phyloP scores from a whole-genome alignment of 805 yeast species.

The Candida taoyuanica region DNA sequence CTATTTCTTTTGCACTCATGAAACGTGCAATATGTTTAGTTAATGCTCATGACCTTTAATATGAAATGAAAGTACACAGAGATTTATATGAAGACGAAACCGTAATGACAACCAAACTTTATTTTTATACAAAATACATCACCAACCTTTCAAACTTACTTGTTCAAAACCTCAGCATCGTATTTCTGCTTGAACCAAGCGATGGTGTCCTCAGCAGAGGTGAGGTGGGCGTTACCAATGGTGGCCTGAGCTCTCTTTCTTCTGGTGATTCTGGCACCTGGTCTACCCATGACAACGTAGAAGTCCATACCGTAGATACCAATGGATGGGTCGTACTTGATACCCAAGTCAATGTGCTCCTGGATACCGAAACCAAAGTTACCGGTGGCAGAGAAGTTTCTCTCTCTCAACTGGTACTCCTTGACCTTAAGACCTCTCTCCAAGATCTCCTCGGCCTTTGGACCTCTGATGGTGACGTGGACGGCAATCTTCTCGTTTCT shows the following conservation, averaged over 20 bases:
- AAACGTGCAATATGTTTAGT: too few relatives aligned
- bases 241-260: slow-evolving; percentile 90
- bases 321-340: slow-evolving; percentile 98
- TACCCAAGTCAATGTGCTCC: slow-evolving; percentile 99
- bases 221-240: slow-evolving; percentile 90
- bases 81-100: slow-evolving; percentile 1
- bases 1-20: too few relatives aligned
- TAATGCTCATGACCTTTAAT: slow-evolving; percentile 13
- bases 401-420: slow-evolving; percentile 94
- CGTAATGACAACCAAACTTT: slow-evolving; percentile 15
- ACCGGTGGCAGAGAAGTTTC: slow-evolving; percentile 98
- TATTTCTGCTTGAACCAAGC: slow-evolving; percentile 99
- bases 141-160: slow-evolving; percentile 38
- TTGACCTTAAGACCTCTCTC: slow-evolving; percentile 99
- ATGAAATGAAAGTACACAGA: not conserved
- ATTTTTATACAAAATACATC: slow-evolving; percentile 20
- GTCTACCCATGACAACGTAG: slow-evolving; percentile 99
- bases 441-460: slow-evolving; percentile 98
- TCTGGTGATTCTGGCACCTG: slow-evolving; percentile 98
- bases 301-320: slow-evolving; percentile 99
- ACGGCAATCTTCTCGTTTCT: slow-evolving; percentile 99
- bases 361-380: slow-evolving; percentile 99
- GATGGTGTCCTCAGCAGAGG: slow-evolving; percentile 90
- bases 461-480: slow-evolving; percentile 99
- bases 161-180: slow-evolving; percentile 95